Evolutionary conservation across 108 stramenopile species (phyloP).

Genomic region (Chaetoceros muelleri): DNA sequence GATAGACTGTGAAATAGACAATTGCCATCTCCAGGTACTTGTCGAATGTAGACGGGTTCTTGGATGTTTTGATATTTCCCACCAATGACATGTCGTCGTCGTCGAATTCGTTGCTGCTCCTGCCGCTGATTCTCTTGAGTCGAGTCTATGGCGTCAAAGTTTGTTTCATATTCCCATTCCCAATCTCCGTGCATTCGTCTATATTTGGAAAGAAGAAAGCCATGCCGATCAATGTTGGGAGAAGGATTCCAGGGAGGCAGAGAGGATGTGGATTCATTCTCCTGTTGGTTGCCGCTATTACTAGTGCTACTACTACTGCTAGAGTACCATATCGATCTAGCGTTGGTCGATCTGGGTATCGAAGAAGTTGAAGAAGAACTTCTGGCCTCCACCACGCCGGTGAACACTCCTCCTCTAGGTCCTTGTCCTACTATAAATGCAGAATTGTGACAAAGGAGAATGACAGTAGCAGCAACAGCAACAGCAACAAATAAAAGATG

Average conservation of each 20-base stretch:
- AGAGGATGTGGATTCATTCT: background rate
- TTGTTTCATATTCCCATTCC: background rate
- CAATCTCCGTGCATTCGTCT: constrained; percentile 12
- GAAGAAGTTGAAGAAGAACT: background rate
- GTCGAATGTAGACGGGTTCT: constrained; percentile 17
- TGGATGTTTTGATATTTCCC: background rate
- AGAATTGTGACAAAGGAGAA: background rate
- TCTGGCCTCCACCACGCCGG: background rate
- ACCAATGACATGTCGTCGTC: background rate
- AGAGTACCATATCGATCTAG: background rate
- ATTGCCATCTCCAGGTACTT: constrained; percentile 43
- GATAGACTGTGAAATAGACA: constrained; percentile 35
- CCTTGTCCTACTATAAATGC: background rate
- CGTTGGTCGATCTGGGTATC: background rate
- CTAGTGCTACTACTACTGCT: too few relatives aligned
- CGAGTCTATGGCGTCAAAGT: background rate
- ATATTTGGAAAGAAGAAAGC: constrained; percentile 14
- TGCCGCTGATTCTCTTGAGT: background rate
- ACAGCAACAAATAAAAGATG: too few relatives aligned
- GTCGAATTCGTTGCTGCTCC: background rate
- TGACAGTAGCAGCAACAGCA: too few relatives aligned
- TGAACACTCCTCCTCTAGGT: background rate
- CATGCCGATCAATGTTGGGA: constrained; percentile 13
- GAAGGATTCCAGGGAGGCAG: constrained; percentile 33
- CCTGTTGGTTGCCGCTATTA: too few relatives aligned